Conservation (phyloP, 805 yeast species). For the Cyberlindnera nakhonratchasimensis region DNA sequence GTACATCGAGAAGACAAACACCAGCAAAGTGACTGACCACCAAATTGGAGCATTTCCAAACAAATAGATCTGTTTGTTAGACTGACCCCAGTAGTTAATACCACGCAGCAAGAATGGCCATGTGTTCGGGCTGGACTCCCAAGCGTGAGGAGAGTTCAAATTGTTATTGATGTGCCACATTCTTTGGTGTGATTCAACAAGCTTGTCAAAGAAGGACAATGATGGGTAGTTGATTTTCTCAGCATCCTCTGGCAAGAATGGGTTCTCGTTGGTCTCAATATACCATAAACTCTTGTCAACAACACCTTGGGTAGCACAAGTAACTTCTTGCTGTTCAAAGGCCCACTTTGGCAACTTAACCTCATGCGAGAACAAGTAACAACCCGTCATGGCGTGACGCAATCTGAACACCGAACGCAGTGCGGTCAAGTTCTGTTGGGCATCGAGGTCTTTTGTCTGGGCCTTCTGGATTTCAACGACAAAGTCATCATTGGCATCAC, state of each 20-base stretch:
- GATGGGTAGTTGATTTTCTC: conserved; percentile 50
- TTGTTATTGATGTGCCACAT: conserved; percentile 80
- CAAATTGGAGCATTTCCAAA: conserved; percentile 78
- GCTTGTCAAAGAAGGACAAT: conserved; percentile 53
- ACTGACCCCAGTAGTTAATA: conserved; percentile 72
- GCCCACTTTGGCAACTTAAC: conserved; percentile 81
- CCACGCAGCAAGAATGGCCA: conserved; percentile 81
- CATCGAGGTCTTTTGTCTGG: conserved; percentile 45
- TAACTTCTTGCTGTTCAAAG: conserved; percentile 79
- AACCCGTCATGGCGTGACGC: conserved; percentile 76
- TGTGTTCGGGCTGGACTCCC: conserved; percentile 65
- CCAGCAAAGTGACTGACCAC: conserved; percentile 64
- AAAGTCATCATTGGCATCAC: conserved; percentile 85
- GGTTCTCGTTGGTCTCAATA: conserved; percentile 64
- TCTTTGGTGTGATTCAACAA: conserved; percentile 60
- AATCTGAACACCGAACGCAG: conserved; percentile 68
- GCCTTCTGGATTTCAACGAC: conserved; percentile 65
- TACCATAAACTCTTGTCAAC: conserved; percentile 64
- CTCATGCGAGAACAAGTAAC: conserved; percentile 72
- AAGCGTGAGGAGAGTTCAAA: conserved; percentile 63
- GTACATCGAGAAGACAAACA: conserved; percentile 48
- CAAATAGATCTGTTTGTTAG: conserved; percentile 60
- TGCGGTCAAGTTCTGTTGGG: conserved; percentile 57
- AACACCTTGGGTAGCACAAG: conserved; percentile 70
- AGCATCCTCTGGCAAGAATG: conserved; percentile 40